Conservation (phyloP, 495 filamentous ascomycete genomes). For the Lichenothelia convexa region DNA sequence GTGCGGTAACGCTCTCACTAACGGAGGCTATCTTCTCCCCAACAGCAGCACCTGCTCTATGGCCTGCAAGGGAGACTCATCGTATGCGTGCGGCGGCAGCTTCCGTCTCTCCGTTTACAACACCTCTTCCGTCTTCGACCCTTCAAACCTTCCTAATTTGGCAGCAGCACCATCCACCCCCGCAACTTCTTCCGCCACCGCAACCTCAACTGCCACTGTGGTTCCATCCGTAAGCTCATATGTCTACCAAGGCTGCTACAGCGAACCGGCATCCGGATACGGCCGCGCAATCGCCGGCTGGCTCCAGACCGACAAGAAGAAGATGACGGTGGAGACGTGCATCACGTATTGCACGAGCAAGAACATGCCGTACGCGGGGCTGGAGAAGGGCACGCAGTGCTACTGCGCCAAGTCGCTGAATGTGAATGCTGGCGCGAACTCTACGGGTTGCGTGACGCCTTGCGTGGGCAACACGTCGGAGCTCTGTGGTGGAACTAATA, state of each 20-base stretch:
- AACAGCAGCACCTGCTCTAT: background rate
- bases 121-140: background rate
- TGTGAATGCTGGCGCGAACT: background rate
- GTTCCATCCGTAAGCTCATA: conserved; percentile 7
- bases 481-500: conserved; percentile 12
- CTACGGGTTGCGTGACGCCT: conserved; percentile 7
- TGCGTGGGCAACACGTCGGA: conserved; percentile 17
- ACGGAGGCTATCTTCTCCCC: background rate
- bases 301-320: conserved; percentile 2
- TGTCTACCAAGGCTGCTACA: conserved; percentile 4
- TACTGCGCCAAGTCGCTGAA: background rate
- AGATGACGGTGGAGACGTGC: conserved; percentile 25
- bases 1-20: conserved; percentile 5
- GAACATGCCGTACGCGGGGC: conserved; percentile 14
- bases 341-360: conserved; percentile 18
- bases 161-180: background rate
- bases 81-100: background rate
- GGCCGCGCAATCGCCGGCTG: conserved; percentile 7
- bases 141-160: background rate
- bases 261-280: conserved; percentile 5
- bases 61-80: background rate
- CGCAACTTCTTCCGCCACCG: background rate
- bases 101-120: background rate
- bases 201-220: background rate
- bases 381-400: background rate